These are phyloP conservation scores for Nothomitra cinnamomea DNA, from an alignment of 2,329 filamentous ascomycete species.

Conservation along the genomic window DNA sequence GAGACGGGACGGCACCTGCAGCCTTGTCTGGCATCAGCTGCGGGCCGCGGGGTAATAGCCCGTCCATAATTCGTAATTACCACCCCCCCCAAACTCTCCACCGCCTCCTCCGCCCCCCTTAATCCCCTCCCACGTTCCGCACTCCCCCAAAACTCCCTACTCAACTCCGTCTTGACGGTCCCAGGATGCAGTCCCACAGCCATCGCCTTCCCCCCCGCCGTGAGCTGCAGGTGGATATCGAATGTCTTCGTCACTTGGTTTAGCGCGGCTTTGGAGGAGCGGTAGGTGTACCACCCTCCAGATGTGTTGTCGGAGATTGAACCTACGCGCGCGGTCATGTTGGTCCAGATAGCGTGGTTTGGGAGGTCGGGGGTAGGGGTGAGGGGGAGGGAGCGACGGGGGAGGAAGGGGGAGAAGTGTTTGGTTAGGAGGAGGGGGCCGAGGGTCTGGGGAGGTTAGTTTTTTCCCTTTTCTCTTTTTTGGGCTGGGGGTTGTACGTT, in stretches of 20 bases:
- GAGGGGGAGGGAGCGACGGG: conserved; percentile 34
- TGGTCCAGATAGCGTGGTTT: conserved; percentile 43
- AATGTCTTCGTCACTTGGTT: conserved; percentile 55
- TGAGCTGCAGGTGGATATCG: conserved; percentile 45
- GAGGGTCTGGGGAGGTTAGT: conserved; percentile 34
- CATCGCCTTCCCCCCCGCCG: conserved; percentile 44
- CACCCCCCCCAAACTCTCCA: conserved; percentile 45
- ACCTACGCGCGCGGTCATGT: conserved; percentile 64
- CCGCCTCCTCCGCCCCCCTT: conserved; percentile 42
- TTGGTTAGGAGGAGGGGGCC: conserved; percentile 64
- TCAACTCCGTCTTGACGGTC: conserved; percentile 61
- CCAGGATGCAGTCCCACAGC: conserved; percentile 61
- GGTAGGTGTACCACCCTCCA: conserved; percentile 72
- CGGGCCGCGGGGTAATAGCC: too few species aligned
- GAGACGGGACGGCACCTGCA: too few species aligned
- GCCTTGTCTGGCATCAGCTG: too few species aligned
- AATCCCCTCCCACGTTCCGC: conserved; percentile 48
- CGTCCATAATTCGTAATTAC: too few species aligned
- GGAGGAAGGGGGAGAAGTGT: conserved; percentile 53
- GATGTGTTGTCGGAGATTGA: conserved; percentile 53
- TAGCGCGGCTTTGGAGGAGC: conserved; percentile 57
- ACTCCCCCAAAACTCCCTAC: conserved; percentile 51
- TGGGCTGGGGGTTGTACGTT: too few species aligned
- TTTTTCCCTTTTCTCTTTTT: background rate
- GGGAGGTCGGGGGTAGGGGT: conserved; percentile 13